Percentiles rank a stretch among this genome's conserved stretches.
phyloP scores from a whole-genome alignment of 139 green algal genomes.

The Raphidocelis subcapitata region DNA sequence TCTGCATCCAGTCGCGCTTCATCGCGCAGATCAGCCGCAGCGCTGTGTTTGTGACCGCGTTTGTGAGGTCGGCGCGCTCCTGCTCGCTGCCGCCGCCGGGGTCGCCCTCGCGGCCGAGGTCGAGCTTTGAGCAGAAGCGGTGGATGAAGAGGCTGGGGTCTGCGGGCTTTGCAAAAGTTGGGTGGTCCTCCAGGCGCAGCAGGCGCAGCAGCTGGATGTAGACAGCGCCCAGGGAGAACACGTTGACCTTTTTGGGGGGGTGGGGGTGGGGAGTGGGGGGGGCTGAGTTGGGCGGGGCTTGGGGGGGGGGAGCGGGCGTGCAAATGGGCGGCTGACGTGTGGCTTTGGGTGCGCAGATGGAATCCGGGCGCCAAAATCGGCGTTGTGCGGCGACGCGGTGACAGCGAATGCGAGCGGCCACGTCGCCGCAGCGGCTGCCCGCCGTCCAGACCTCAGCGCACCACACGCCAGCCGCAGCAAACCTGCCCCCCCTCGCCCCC shows the following conservation, averaged over 20 bases:
- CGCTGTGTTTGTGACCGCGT: slow-evolving; percentile 85
- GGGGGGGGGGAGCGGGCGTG: too few relatives aligned
- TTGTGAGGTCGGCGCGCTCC: slow-evolving; percentile 9
- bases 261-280: background rate
- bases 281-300: background rate
- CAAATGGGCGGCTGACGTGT: too few relatives aligned
- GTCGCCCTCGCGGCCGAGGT: slow-evolving; percentile 1
- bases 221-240: slow-evolving; percentile 68
- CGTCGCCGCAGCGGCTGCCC: too few relatives aligned
- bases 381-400: too few relatives aligned
- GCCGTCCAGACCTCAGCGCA: too few relatives aligned
- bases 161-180: slow-evolving; percentile 80
- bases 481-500: background rate
- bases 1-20: slow-evolving; percentile 99
- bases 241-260: slow-evolving; percentile 17
- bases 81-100: background rate
- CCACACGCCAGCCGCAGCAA: too few relatives aligned
- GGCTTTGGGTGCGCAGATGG: too few relatives aligned
- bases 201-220: slow-evolving; percentile 91
- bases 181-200: slow-evolving; percentile 87
- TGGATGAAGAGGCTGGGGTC: slow-evolving; percentile 96
- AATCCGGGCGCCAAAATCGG: too few relatives aligned
- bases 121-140: slow-evolving; percentile 83
- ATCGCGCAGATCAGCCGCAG: slow-evolving; percentile 91
- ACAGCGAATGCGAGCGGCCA: too few relatives aligned